A percentile compares a stretch with the other conserved stretches of the same genome.
Conservation (phyloP, 1,284 basidiomycete species). For the Amanita bisporigera region DNA sequence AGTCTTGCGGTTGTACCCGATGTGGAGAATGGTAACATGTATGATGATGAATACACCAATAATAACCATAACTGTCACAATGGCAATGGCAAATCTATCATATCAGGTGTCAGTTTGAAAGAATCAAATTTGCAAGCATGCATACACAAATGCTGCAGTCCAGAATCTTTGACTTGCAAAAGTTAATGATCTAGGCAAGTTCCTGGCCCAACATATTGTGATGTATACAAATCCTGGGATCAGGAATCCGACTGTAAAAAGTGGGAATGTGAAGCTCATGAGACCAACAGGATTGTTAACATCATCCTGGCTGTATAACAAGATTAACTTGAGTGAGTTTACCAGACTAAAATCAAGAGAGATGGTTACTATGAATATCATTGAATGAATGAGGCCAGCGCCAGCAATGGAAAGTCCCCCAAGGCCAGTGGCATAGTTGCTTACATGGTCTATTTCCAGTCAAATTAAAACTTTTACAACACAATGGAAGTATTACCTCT, state of each 20-base stretch:
- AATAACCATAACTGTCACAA: not conserved
- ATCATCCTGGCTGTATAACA: not conserved
- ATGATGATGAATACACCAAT: conserved; percentile 1
- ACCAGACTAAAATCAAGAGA: no score
- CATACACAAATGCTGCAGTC: not conserved
- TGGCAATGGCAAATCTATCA: not conserved
- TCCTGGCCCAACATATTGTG: not conserved
- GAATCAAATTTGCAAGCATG: no score
- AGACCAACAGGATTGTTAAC: not conserved
- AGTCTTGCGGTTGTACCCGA: not conserved
- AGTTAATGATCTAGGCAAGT: not conserved
- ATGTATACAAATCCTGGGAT: not conserved
- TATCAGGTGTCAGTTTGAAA: not conserved
- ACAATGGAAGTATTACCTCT: no score
- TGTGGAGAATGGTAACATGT: not conserved
- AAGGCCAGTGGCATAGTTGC: not conserved
- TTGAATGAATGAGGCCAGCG: conserved; percentile 1
- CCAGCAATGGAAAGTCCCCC: not conserved
- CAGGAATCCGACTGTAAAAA: conserved; percentile 3
- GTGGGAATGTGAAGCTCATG: conserved; percentile 2
- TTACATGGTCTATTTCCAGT: not conserved
- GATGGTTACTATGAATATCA: not conserved
- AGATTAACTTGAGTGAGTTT: not conserved
- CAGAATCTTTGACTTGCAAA: conserved; percentile 9
- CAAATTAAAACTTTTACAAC: not conserved